phyloP scores from a whole-genome alignment of 2,329 filamentous ascomycete genomes.

The Claviceps capensis region DNA sequence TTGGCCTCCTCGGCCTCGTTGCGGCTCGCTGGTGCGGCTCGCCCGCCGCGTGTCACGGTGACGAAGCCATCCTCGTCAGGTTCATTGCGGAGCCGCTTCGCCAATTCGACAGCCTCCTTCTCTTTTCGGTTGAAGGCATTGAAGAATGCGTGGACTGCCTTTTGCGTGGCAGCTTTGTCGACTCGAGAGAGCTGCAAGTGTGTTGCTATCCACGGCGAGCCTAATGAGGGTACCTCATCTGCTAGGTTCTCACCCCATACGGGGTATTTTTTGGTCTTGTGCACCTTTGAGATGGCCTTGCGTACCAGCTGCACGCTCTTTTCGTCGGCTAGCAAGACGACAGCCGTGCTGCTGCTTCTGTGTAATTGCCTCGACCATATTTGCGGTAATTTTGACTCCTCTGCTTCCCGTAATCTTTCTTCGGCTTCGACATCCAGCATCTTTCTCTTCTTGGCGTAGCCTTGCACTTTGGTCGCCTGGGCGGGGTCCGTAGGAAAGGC shows the following conservation, averaged over 20 bases:
- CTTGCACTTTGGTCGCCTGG: conserved; percentile 28
- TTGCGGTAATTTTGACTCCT: conserved; percentile 49
- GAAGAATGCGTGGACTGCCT: conserved; percentile 75
- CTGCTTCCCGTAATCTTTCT: conserved; percentile 39
- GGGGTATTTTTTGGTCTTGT: conserved; percentile 46
- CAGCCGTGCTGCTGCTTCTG: conserved; percentile 61
- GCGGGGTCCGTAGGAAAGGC: conserved; percentile 30
- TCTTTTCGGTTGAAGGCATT: conserved; percentile 61
- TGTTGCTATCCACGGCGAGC: conserved; percentile 41
- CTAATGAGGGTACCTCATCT: conserved; percentile 44
- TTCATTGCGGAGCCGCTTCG: conserved; percentile 54
- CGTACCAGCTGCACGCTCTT: conserved; percentile 63
- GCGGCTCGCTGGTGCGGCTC: conserved; percentile 57
- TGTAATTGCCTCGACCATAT: conserved; percentile 62
- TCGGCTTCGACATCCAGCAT: conserved; percentile 39
- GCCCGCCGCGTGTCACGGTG: conserved; percentile 71
- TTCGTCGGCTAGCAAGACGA: conserved; percentile 73
- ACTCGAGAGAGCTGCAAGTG: conserved; percentile 66
- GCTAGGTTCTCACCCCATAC: conserved; percentile 53
- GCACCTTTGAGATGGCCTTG: conserved; percentile 55
- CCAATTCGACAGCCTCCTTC: conserved; percentile 48
- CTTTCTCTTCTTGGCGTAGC: conserved; percentile 27
- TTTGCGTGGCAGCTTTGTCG: conserved; percentile 50
- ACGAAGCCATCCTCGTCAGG: conserved; percentile 94
- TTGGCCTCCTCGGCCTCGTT: conserved; percentile 53